These are phyloP conservation scores for Ophiocordyceps sinensis DNA, from an alignment of 2,329 filamentous ascomycete genomes.

Conservation along the genomic window DNA sequence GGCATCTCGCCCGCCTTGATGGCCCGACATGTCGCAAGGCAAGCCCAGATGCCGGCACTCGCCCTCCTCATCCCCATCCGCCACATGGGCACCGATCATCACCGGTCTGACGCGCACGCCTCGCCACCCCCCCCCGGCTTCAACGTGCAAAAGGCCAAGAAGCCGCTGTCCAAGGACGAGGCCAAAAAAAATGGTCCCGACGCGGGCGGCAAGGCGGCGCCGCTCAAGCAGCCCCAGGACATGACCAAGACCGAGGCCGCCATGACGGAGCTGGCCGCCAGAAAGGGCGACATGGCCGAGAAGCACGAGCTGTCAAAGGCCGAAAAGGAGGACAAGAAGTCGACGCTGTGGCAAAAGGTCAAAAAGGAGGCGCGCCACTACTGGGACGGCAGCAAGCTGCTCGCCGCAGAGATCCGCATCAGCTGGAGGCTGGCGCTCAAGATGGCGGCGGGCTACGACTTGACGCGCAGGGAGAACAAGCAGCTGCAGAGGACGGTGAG, in stretches of 20 bases:
- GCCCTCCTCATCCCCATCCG: constrained; percentile 43
- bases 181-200: constrained; percentile 16
- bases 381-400: constrained; percentile 94
- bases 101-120: constrained; percentile 32
- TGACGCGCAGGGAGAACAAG: constrained; percentile 82
- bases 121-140: constrained; percentile 75
- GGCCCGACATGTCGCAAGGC: constrained; percentile 28
- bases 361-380: constrained; percentile 92
- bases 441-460: constrained; percentile 95
- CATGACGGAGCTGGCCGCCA: constrained; percentile 47
- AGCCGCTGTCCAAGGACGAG: constrained; percentile 52
- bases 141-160: constrained; percentile 80
- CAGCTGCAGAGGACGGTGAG: constrained; percentile 89
- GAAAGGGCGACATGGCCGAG: constrained; percentile 46
- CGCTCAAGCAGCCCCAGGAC: constrained; percentile 15
- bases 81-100: constrained; percentile 43
- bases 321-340: constrained; percentile 64
- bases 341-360: constrained; percentile 81
- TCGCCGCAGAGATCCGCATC: constrained; percentile 85
- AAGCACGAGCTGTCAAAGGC: constrained; percentile 41
- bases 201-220: constrained; percentile 12
- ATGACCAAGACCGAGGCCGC: constrained; percentile 25
- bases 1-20: constrained; percentile 32
- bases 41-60: constrained; percentile 34
- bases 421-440: constrained; percentile 83